Base-by-base conservation (phyloP, 495 filamentous ascomycete species). In the Penicillium egyptiacum region DNA sequence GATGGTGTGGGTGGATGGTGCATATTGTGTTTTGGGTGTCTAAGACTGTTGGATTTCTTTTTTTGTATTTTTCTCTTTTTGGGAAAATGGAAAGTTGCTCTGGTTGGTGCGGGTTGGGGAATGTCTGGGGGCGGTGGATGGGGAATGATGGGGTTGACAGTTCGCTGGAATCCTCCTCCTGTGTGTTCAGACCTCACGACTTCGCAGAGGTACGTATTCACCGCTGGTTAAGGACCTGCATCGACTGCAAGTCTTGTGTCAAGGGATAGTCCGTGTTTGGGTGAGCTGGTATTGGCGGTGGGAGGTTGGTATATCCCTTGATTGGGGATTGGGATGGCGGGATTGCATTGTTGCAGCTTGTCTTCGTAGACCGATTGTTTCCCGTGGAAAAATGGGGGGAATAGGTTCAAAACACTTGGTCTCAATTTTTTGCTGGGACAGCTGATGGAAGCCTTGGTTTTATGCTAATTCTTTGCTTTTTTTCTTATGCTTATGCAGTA, bases 291-390 rank as follows among this genome's bases (percentile, higher is more conserved):
- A 52, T 9, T 45, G 50, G 50, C 50, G 50, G 50, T 53, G 50
- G 50, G 28, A 17, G 52, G 19, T 50, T 23, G 45, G 33, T 59
- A 48, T 55, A 55, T 59, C 53, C 53, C 53, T 60, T 60, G 35
- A 50, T 56, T 53, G 25, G 49, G 42, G 19, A 5, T 39, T 30
- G 46, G 19, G 45, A 30, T 56, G 41, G 17, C 30, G 43, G 28
- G n/a, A 30, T 47, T 44, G 47, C 33, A 49, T 28, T 26, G 54
- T 26, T 17, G 35, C 35, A 17, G 35, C 35, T 14, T 14, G 45
- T 19, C 10, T 14, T 58, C 22, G 49, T 58, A 55, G 58, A 61
- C 61, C 50, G 54, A 55, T 44, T 28, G 30, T 64, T 58, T 44
- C 49, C 49, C 61, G 48, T 52, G 57, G 57, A 8, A 43, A 56